phyloP scores from a whole-genome alignment of 352 stramenopile genomes.

The Elongisporangium senticosum region DNA sequence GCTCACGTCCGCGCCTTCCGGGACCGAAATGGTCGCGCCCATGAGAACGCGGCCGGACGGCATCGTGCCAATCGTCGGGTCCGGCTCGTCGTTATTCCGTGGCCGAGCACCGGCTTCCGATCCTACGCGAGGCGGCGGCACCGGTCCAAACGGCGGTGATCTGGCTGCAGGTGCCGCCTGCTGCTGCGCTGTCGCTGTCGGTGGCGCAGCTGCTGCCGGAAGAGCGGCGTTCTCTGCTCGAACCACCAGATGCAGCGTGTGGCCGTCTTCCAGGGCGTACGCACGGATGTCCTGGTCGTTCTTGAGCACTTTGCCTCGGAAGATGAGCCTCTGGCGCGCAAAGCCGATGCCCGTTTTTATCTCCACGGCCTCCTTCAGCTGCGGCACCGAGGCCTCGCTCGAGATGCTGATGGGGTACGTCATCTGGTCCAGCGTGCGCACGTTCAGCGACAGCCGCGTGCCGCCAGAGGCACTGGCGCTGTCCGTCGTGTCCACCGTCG shows the following conservation, averaged over 20 bases:
- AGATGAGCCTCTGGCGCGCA: conserved; percentile 79
- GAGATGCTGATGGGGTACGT: conserved; percentile 68
- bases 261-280: conserved; percentile 77
- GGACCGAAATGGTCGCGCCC: conserved; percentile 68
- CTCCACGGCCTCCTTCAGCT: conserved; percentile 71
- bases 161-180: conserved; percentile 1
- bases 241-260: conserved; percentile 77
- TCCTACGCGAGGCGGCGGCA: conserved; percentile 8
- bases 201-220: conserved; percentile 1
- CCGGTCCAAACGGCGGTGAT: conserved; percentile 6
- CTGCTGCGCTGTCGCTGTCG: neutral
- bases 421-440: conserved; percentile 80
- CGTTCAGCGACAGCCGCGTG: conserved; percentile 57
- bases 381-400: conserved; percentile 57
- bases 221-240: conserved; percentile 25
- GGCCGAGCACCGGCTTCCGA: neutral
- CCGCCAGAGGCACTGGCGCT: neutral
- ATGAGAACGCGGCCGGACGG: conserved; percentile 50
- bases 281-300: conserved; percentile 70
- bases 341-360: conserved; percentile 65
- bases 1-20: conserved; percentile 53
- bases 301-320: conserved; percentile 83
- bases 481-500: neutral
- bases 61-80: conserved; percentile 31
- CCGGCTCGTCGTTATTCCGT: conserved; percentile 68